These are phyloP conservation scores for Fusarium sp. DNA, from an alignment of 2,329 filamentous ascomycete genomes.

Conservation along the genomic window DNA sequence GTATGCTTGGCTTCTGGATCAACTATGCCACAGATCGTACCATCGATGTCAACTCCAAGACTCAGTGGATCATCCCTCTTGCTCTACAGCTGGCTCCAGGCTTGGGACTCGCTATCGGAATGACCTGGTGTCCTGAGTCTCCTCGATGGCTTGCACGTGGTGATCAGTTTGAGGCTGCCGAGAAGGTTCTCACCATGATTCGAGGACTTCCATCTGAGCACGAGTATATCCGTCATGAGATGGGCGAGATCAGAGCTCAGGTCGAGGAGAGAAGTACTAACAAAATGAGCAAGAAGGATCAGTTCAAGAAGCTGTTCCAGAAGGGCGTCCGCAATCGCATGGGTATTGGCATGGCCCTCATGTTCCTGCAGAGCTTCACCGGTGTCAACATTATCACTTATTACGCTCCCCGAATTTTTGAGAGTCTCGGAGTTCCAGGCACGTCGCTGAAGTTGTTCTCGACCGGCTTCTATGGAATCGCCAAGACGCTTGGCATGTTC, in stretches of 20 bases:
- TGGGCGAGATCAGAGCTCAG: conserved; percentile 67
- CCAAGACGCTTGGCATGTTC: conserved; percentile 52
- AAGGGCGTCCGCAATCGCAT: conserved; percentile 49
- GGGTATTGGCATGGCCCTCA: conserved; percentile 65
- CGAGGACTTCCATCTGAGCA: conserved; percentile 51
- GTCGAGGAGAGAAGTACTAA: conserved; percentile 60
- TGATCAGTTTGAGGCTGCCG: conserved; percentile 65
- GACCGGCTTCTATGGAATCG: conserved; percentile 56
- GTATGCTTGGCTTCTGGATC: conserved; percentile 56
- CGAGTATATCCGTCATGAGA: conserved; percentile 58
- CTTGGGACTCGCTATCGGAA: conserved; percentile 63
- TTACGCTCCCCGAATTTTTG: conserved; percentile 57
- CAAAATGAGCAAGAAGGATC: conserved; percentile 43
- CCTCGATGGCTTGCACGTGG: conserved; percentile 70
- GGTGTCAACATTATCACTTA: conserved; percentile 72
- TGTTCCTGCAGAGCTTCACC: conserved; percentile 51
- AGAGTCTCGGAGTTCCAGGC: conserved; percentile 51
- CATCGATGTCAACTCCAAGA: conserved; percentile 46
- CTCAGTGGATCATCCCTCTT: conserved; percentile 66
- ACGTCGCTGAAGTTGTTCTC: conserved; percentile 50
- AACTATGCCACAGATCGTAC: conserved; percentile 45
- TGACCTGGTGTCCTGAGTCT: conserved; percentile 69
- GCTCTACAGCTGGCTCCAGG: conserved; percentile 68
- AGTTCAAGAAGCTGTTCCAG: conserved; percentile 50
- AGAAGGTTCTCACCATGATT: conserved; percentile 47